Conservation (phyloP, 2,329 filamentous ascomycete genomes). For the Cryphonectria japonica region DNA sequence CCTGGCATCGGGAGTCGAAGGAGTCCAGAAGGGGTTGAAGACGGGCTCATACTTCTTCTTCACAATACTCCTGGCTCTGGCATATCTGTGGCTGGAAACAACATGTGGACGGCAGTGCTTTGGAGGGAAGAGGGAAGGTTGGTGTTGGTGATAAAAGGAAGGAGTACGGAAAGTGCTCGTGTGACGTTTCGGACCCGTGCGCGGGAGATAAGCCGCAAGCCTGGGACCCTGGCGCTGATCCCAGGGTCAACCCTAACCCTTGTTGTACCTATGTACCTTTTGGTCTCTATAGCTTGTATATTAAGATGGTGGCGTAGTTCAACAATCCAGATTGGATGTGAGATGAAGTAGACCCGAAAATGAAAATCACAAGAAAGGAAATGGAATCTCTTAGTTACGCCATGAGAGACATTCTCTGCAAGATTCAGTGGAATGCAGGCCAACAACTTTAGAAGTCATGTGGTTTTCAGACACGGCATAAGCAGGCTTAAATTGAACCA, state of each 20-base stretch:
- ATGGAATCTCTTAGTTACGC: no score
- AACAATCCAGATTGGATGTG: no score
- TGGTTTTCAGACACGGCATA: no score
- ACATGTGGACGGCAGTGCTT: not conserved
- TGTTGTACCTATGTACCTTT: not conserved
- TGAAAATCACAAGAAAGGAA: no score
- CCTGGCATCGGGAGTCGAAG: slow-evolving; percentile 64
- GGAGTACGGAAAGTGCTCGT: not conserved
- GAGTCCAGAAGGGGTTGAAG: slow-evolving; percentile 49
- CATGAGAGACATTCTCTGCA: no score
- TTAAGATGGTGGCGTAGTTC: no score
- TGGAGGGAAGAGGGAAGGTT: not conserved
- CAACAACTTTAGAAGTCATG: no score
- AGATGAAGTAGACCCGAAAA: no score
- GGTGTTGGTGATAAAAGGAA: not conserved
- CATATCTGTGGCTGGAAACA: not conserved
- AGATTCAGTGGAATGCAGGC: no score
- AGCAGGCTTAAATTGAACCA: no score
- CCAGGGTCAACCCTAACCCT: not conserved
- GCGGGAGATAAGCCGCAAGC: slow-evolving; percentile 2
- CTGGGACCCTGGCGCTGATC: not conserved
- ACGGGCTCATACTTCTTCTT: slow-evolving; percentile 40
- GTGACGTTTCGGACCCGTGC: not conserved
- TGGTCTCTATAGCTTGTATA: not conserved
- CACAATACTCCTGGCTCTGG: not conserved